phyloP scores from a whole-genome alignment of 176 grass and related monocot genomes.

The Juncus inflexus region DNA sequence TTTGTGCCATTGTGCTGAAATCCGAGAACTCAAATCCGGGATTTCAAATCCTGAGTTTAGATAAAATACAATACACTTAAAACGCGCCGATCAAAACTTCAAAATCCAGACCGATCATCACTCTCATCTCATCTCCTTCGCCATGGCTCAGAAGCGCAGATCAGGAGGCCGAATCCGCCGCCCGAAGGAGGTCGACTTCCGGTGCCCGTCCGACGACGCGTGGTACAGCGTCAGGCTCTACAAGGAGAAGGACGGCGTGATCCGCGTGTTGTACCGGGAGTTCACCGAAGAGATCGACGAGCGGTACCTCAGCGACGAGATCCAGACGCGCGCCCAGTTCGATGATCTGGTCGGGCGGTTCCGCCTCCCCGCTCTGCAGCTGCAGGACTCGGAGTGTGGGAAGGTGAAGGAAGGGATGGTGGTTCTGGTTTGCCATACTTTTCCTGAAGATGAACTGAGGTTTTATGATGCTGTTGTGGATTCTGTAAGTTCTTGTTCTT shows the following conservation, averaged over 20 bases:
- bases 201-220: slow-evolving; percentile 21
- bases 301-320: slow-evolving; percentile 9
- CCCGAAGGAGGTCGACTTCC: slow-evolving; percentile 24
- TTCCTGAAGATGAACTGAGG: neutral
- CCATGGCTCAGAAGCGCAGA: no score
- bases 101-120: no score
- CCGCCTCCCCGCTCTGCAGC: neutral
- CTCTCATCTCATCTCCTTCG: no score
- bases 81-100: no score
- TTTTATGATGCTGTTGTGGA: slow-evolving; percentile 17
- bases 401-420: slow-evolving; percentile 2
- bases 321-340: slow-evolving; percentile 2
- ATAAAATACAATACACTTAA: no score
- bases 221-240: slow-evolving; percentile 26
- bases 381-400: slow-evolving; percentile 15
- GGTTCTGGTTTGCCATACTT: slow-evolving; percentile 11
- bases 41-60: no score
- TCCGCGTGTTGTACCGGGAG: slow-evolving; percentile 30
- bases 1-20: no score
- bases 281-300: slow-evolving; percentile 24
- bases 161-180: neutral
- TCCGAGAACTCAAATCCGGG: no score
- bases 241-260: neutral
- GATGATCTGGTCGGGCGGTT: neutral
- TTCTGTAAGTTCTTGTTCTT: slow-evolving; percentile 2